Evolutionary conservation across 176 grass and related monocot genomes (phyloP), one percentile per base, ranked within the genome.

Genomic region (Aegilops longissima): DNA sequence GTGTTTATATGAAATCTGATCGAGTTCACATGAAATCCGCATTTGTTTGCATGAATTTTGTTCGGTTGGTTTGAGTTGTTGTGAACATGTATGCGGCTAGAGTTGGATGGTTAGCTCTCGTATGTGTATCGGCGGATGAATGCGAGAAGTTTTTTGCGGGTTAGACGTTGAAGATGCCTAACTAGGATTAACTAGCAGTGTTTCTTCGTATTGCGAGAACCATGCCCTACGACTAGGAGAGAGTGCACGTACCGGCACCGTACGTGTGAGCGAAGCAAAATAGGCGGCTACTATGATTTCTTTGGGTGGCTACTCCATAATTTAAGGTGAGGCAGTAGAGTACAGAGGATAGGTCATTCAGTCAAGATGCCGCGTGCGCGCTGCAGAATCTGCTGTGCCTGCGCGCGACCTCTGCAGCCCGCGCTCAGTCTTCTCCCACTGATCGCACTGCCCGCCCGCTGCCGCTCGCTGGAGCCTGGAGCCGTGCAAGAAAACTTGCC

Each of bases 351-450:
- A 13, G 69, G 85, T 86, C 40, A 86, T 76, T 88, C 83, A 89
- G 85, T 90, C 94, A 93, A 92, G 86, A 82, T 82, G 86, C 85
- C 87, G 88, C 82, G 92, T 87, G 90, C 47, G 82, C 80, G 80
- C 76, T 92, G 90, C 92, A 83, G 94, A 90, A 92, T 97, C 92
- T 92, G 62, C 90, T 76, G 82, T 86, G 72, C 25, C 25, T 13
- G 33, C 5, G 68, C 67, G 33, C 20, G 34, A 23, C 11, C 49
- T 6, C 49, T 54, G 16, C 25, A 4, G 29, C 7, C 18, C 51
- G 51, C 27, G 25, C 29, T 40, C 76, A 31, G 59, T 16, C 82
- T 40, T 16, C 78, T 35, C 25, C 52, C 33, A 79, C 56, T 61
- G 31, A 35, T 66, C 63, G 62, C 51, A 34, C 76, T 13, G 51